phyloP scores from a whole-genome alignment of 2,329 filamentous ascomycete genomes.

The Talaromyces pinophilus region DNA sequence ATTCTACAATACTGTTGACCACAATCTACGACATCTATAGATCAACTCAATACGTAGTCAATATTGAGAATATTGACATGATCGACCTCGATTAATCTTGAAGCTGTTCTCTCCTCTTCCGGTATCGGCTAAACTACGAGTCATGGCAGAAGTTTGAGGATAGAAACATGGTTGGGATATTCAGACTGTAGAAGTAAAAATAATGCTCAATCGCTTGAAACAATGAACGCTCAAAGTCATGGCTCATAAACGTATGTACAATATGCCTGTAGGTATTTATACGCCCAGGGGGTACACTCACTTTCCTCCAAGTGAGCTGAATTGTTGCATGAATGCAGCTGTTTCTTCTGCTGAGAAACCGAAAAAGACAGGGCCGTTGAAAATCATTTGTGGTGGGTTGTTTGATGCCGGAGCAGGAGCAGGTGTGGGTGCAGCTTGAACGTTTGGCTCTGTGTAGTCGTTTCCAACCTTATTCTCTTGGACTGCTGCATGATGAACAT shows the following conservation, averaged over 20 bases:
- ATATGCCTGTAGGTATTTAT: not conserved
- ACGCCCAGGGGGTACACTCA: not conserved
- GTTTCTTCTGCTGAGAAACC: slow-evolving; percentile 85
- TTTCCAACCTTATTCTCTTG: not conserved
- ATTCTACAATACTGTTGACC: not conserved
- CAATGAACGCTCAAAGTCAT: slow-evolving; percentile 11
- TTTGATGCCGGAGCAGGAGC: slow-evolving; percentile 23
- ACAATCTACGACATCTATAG: not conserved
- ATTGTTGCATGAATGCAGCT: slow-evolving; percentile 70
- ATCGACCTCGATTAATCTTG: not conserved
- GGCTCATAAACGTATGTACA: slow-evolving; percentile 11
- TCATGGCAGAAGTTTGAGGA: not conserved
- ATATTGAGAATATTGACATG: not conserved
- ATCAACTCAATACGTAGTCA: not conserved
- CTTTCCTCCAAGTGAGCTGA: slow-evolving; percentile 25
- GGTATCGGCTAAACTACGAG: slow-evolving; percentile 7
- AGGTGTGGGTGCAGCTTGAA: slow-evolving; percentile 21
- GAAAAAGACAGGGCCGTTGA: slow-evolving; percentile 92
- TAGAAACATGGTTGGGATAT: not conserved
- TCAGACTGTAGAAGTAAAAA: not conserved
- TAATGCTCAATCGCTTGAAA: not conserved
- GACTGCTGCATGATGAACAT: slow-evolving; percentile 3
- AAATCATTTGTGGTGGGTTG: slow-evolving; percentile 69
- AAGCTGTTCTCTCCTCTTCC: not conserved
- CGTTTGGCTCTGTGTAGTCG: not conserved